Evolutionary conservation across 1,284 basidiomycete genomes (phyloP).

Genomic region (Ustilago curta): DNA sequence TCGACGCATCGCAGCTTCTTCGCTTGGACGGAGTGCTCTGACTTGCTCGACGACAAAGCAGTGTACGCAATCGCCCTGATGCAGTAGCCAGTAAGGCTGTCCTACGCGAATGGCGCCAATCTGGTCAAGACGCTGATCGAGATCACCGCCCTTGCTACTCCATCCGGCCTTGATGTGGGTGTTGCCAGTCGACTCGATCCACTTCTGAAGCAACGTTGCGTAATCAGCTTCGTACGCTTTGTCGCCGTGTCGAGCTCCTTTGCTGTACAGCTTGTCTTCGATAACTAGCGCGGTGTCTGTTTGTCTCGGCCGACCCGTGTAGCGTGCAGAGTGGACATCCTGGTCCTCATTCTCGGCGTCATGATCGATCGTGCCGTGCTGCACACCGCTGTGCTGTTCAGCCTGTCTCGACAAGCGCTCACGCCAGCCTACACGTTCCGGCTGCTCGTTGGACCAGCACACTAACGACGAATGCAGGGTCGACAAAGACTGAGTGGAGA

Average conservation of each 20-base stretch:
- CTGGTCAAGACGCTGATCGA: constrained; percentile 25
- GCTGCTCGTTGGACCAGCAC: constrained; percentile 50
- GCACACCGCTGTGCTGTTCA: neutral
- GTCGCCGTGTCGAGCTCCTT: constrained; percentile 23
- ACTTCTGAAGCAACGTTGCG: constrained; percentile 20
- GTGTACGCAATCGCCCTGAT: constrained; percentile 47
- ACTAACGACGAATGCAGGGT: constrained; percentile 26
- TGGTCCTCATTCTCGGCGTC: constrained; percentile 5
- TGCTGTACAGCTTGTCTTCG: constrained; percentile 36
- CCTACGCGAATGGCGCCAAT: constrained; percentile 25
- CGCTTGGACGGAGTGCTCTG: constrained; percentile 36
- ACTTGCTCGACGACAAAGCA: constrained; percentile 43
- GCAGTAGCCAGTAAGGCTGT: constrained; percentile 48
- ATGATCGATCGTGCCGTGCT: neutral
- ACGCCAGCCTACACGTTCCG: constrained; percentile 35
- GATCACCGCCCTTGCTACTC: constrained; percentile 19
- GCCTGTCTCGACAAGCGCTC: constrained; percentile 18
- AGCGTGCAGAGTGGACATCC: constrained; percentile 21
- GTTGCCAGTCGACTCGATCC: constrained; percentile 15
- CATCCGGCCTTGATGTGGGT: constrained; percentile 5
- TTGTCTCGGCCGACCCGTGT: constrained; percentile 32
- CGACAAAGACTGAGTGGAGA: constrained; percentile 30
- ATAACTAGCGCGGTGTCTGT: constrained; percentile 36
- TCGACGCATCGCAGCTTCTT: constrained; percentile 10
- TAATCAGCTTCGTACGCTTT: constrained; percentile 26